These are phyloP conservation scores for Pythium vanterpoolii DNA, from an alignment of 352 stramenopile genomes.

Conservation along the genomic window DNA sequence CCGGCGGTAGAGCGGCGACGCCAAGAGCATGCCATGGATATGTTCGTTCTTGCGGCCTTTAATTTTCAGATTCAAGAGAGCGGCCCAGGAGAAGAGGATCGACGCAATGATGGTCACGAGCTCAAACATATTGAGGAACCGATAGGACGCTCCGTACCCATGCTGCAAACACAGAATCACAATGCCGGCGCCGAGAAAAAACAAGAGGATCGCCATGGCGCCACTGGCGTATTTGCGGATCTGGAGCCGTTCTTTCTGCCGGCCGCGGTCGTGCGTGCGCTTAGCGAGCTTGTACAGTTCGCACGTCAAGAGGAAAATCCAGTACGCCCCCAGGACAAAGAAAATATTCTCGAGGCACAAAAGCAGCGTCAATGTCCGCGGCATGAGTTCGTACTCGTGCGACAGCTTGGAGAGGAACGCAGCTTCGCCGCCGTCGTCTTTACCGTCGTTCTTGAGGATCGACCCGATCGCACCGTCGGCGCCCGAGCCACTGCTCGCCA, in stretches of 20 bases:
- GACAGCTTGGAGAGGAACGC: conserved; percentile 63
- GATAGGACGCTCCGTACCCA: conserved; percentile 49
- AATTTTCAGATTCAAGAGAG: conserved; percentile 38
- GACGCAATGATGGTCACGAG: conserved; percentile 43
- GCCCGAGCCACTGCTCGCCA: conserved; percentile 10
- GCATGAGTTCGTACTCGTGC: conserved; percentile 38
- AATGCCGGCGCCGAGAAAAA: conserved; percentile 34
- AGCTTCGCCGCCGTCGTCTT: conserved; percentile 48
- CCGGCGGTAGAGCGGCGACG: conserved; percentile 59
- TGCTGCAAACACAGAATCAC: conserved; percentile 41
- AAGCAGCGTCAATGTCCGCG: conserved; percentile 38
- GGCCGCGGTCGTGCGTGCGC: conserved; percentile 49
- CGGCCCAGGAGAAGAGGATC: conserved; percentile 38
- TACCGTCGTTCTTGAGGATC: conserved; percentile 39
- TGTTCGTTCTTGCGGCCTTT: conserved; percentile 65
- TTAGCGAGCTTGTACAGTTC: conserved; percentile 66
- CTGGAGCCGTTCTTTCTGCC: conserved; percentile 39
- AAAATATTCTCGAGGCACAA: conserved; percentile 59
- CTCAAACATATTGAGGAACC: conserved; percentile 55
- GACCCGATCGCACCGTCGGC: conserved; percentile 24
- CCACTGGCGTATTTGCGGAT: conserved; percentile 47
- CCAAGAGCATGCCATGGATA: conserved; percentile 62
- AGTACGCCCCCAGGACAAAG: conserved; percentile 64
- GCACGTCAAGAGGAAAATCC: conserved; percentile 52
- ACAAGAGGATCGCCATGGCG: conserved; percentile 28